These are phyloP conservation scores for Lactuca saligna DNA, from an alignment of 129 eudicot species.

Conservation along the genomic window DNA sequence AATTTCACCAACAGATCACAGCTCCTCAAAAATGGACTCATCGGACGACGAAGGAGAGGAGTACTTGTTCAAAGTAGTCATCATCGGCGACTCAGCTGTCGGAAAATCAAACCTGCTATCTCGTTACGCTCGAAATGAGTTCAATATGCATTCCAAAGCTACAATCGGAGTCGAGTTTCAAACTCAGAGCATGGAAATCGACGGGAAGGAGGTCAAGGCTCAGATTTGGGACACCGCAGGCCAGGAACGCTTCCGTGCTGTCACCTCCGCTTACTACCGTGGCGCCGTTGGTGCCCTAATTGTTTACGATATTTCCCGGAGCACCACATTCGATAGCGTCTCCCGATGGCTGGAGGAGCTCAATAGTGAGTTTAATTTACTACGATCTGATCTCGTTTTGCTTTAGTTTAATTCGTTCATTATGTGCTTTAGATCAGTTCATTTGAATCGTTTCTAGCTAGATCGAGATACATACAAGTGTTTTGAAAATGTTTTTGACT, in stretches of 20 bases:
- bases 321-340: constrained; percentile 67
- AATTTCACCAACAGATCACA: not conserved
- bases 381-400: not conserved
- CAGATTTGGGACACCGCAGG: constrained; percentile 99
- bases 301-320: constrained; percentile 68
- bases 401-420: not conserved
- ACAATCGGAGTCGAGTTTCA: constrained; percentile 89
- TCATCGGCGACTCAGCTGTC: constrained; percentile 85
- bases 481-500: not conserved
- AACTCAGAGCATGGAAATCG: constrained; percentile 71
- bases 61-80: constrained; percentile 83
- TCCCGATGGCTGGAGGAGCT: constrained; percentile 81
- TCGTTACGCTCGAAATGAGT: constrained; percentile 77
- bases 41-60: constrained; percentile 91
- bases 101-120: constrained; percentile 78
- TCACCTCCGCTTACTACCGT: constrained; percentile 78
- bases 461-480: constrained; percentile 14
- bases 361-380: constrained; percentile 42
- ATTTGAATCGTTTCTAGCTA: constrained; percentile 14
- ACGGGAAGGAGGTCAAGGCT: constrained; percentile 83
- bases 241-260: constrained; percentile 84
- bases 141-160: constrained; percentile 71
- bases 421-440: constrained; percentile 5
- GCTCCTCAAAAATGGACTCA: constrained; percentile 32
- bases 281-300: constrained; percentile 84